A percentile compares a stretch with the other conserved stretches of the same genome.
Conservation (phyloP, 2,329 filamentous ascomycete species). For the Thyridium curvatum region DNA sequence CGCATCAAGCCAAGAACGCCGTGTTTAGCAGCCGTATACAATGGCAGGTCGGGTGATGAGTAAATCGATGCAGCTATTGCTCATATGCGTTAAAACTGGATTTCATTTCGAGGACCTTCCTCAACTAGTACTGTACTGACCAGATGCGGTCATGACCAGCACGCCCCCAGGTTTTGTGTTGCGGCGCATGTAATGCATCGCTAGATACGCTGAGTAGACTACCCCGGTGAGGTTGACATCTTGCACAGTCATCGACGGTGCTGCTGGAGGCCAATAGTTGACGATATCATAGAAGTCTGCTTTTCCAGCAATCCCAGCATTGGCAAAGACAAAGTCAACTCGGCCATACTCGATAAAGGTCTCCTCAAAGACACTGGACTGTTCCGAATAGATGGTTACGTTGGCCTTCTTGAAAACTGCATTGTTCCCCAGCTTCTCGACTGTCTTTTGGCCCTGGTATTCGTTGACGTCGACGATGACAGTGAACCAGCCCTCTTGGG, state of each 20-base stretch:
- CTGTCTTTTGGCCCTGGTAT: too few relatives aligned
- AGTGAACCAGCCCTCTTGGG: too few relatives aligned
- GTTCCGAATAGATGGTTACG: too few relatives aligned
- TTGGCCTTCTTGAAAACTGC: too few relatives aligned
- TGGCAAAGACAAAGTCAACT: neutral
- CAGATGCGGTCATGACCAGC: constrained; percentile 5
- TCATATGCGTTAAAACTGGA: neutral
- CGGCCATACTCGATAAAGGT: neutral
- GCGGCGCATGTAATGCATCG: constrained; percentile 9
- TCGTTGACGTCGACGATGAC: too few relatives aligned
- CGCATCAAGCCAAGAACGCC: constrained; percentile 6
- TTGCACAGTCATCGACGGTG: too few relatives aligned
- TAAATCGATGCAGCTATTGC: constrained; percentile 4
- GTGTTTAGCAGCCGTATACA: constrained; percentile 5
- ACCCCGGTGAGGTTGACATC: constrained; percentile 18
- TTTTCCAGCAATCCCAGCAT: too few relatives aligned
- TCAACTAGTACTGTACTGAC: neutral
- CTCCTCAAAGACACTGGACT: too few relatives aligned
- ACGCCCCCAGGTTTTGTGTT: constrained; percentile 3
- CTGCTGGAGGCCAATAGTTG: constrained; percentile 4
- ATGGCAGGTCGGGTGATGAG: constrained; percentile 2
- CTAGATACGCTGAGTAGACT: constrained; percentile 5
- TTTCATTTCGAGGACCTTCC: too few relatives aligned
- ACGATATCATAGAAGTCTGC: too few relatives aligned
- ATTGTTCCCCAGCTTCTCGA: too few relatives aligned